phyloP scores from a whole-genome alignment of 1,284 basidiomycete species.

The Boletus sp. region DNA sequence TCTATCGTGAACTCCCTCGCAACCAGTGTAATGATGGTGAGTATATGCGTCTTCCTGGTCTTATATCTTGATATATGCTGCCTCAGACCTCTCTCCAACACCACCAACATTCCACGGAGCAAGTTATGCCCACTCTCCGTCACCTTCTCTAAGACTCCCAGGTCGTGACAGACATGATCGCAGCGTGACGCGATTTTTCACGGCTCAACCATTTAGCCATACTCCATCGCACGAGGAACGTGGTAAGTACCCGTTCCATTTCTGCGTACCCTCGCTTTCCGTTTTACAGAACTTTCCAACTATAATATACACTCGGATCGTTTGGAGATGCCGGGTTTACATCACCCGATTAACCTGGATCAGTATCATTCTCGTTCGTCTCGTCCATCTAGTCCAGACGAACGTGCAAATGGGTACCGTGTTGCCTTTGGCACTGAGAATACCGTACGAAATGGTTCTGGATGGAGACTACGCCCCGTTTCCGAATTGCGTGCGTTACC shows the following conservation, averaged over 20 bases:
- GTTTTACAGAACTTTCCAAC: constrained; percentile 11
- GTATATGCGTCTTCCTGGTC: constrained; percentile 41
- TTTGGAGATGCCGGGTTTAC: neutral
- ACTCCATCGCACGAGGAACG: neutral
- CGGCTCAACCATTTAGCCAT: neutral
- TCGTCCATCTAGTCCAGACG: neutral
- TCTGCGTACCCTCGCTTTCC: neutral
- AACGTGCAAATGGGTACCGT: neutral
- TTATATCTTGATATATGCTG: constrained; percentile 6
- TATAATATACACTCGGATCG: neutral
- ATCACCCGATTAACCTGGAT: neutral
- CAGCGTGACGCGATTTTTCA: neutral
- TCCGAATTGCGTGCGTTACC: constrained; percentile 63
- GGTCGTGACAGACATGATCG: neutral
- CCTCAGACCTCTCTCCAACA: constrained; percentile 39
- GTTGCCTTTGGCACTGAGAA: constrained; percentile 2
- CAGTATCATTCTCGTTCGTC: neutral
- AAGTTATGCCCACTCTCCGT: constrained; percentile 6
- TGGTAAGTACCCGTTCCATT: constrained; percentile 11
- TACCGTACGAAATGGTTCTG: constrained; percentile 39
- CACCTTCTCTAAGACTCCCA: constrained; percentile 6
- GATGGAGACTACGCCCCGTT: constrained; percentile 56
- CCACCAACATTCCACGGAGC: constrained; percentile 27
- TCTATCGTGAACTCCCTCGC: constrained; percentile 2
- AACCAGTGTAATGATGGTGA: constrained; percentile 40